Base-by-base conservation (phyloP, 208 protist genomes). In the Leishmania gerbilli region DNA sequence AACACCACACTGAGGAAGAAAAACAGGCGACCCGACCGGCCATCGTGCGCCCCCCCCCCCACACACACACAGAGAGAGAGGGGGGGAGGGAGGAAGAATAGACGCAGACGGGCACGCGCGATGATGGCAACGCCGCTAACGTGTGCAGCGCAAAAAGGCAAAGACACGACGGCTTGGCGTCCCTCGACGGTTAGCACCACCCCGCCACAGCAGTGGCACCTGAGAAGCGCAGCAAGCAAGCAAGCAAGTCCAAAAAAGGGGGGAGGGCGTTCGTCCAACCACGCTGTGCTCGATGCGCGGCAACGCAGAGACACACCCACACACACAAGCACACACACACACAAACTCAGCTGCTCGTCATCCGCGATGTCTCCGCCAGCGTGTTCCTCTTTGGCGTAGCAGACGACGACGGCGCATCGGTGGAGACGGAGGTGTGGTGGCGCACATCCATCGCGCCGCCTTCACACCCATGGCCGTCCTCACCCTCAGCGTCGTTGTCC, bases 361-460 rank as follows among this genome's bases (percentile, higher is more conserved):
- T 40, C 40, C 60, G 45, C 1, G 76, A n/a, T 45, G 76, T 72
- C 65, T 71, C 67, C 49, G 21, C 40, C 55, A 64, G 37, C 34
- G 19, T 42, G 40, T 51, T 68, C 40, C 4, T 56, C 60, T 8
- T 27, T 27, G 55, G 55, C 42, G 62, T 27, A 31, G 24, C 76
- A n/a, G 76, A 62, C 42, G 62, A 37, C 60, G 62, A 58, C n/a
- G 24, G n/a, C 62, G 60, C 24, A 17, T 47, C 62, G 15, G 76
- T 72, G 42, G 76, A 71, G 27, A 34, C 34, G 24, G 75, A 79
- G 60, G 31, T 42, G 60, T 40, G 31, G 42, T 76, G 72, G 34
- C 42, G 72, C 34, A 19, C 7, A n/a, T 42, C 19, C 53, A 47
- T 13, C 62, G 17, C 60, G 21, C 8, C 69, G 13, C 37, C 2